A percentile compares a stretch with the other conserved stretches of the same genome.
These are phyloP conservation scores for Populus ilicifolia DNA, from an alignment of 345 rosid species.

Conservation along the genomic window DNA sequence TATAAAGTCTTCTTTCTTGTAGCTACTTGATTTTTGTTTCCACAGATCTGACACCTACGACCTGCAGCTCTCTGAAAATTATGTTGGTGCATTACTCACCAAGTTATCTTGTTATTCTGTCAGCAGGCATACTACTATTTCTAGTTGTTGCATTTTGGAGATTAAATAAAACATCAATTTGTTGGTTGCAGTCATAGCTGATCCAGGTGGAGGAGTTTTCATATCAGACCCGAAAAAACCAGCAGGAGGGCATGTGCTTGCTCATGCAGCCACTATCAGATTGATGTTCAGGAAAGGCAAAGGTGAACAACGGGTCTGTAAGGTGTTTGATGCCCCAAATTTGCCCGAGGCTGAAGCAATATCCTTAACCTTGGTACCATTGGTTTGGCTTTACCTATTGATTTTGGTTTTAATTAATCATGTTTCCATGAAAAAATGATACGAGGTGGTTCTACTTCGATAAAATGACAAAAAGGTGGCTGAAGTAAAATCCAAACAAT, in stretches of 20 bases:
- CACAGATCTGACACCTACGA: not conserved
- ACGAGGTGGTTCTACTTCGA: not conserved
- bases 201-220: constrained; percentile 87
- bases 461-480: not conserved
- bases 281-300: constrained; percentile 92
- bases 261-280: constrained; percentile 80
- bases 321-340: constrained; percentile 92
- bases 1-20: not conserved
- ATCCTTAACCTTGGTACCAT: constrained; percentile 46
- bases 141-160: not conserved
- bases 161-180: constrained; percentile 2
- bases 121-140: not conserved
- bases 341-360: constrained; percentile 91
- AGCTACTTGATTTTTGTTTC: not conserved
- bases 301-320: constrained; percentile 83
- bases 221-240: constrained; percentile 90
- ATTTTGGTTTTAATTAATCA: not conserved
- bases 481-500: not conserved
- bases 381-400: not conserved
- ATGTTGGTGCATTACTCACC: not conserved
- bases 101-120: not conserved
- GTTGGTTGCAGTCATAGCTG: constrained; percentile 64
- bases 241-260: constrained; percentile 86
- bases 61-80: not conserved
- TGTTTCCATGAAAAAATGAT: not conserved